Evolutionary conservation across 2,329 filamentous ascomycete genomes (phyloP).

Genomic region (Chaetothyriales sp.): DNA sequence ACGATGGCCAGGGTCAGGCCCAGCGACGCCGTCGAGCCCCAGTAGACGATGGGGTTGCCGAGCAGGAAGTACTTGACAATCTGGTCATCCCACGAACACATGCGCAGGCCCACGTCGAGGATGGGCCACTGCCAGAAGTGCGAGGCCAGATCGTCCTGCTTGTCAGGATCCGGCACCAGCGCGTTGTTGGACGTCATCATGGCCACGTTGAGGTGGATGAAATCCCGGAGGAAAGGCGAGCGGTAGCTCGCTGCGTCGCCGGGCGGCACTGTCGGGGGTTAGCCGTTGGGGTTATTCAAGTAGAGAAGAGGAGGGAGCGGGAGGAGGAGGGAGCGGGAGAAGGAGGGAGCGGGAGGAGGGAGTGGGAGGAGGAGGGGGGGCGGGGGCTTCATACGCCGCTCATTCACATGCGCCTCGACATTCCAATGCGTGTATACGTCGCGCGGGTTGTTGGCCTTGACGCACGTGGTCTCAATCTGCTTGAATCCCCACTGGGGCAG

Average conservation of each 20-base stretch:
- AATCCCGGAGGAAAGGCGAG: slow-evolving; percentile 94
- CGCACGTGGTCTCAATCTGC: slow-evolving; percentile 94
- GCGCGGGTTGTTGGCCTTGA: slow-evolving; percentile 79
- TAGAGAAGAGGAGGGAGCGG: no score
- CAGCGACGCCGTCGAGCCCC: slow-evolving; percentile 74
- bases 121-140: slow-evolving; percentile 98
- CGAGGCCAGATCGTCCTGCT: slow-evolving; percentile 95
- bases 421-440: slow-evolving; percentile 99
- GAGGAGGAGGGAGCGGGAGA: no score
- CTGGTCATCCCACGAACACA: slow-evolving; percentile 96
- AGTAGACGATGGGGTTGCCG: slow-evolving; percentile 92
- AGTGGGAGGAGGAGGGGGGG: no score
- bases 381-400: slow-evolving; percentile 70
- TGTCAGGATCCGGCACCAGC: slow-evolving; percentile 91
- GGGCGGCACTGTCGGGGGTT: slow-evolving; percentile 54
- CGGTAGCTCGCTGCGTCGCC: slow-evolving; percentile 85
- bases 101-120: slow-evolving; percentile 84
- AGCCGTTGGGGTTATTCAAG: slow-evolving; percentile 11
- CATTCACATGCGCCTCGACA: slow-evolving; percentile 87
- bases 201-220: slow-evolving; percentile 92
- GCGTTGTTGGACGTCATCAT: slow-evolving; percentile 99
- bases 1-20: slow-evolving; percentile 59
- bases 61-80: slow-evolving; percentile 97
- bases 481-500: slow-evolving; percentile 99
- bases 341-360: no score